Percentiles rank a stretch among this genome's conserved stretches.
Evolutionary conservation across 2,329 filamentous ascomycete species (phyloP).

Genomic region (Claviceps capensis): DNA sequence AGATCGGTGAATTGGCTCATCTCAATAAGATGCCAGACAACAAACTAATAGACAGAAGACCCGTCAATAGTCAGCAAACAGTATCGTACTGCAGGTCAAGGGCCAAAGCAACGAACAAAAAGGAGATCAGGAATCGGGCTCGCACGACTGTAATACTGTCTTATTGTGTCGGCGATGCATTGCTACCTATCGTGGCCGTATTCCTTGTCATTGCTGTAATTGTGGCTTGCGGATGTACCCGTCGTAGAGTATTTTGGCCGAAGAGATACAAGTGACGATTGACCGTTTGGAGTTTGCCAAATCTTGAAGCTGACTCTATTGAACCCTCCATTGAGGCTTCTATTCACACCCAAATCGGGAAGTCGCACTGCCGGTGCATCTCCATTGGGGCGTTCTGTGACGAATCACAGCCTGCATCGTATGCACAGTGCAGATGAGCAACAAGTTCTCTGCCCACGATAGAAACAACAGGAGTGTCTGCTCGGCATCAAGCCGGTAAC

Average conservation of each 20-base stretch:
- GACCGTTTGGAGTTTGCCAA: conserved; percentile 4
- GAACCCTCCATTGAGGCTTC: conserved; percentile 20
- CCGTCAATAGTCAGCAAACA: conserved; percentile 3
- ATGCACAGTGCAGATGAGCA: background rate
- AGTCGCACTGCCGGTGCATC: conserved; percentile 5
- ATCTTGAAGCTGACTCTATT: conserved; percentile 13
- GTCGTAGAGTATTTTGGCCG: background rate
- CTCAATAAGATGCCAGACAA: background rate
- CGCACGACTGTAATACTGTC: too few species aligned
- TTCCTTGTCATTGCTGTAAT: too few species aligned
- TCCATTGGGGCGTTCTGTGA: conserved; percentile 5
- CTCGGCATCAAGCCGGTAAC: background rate
- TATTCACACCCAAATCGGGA: conserved; percentile 23
- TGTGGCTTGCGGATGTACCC: background rate
- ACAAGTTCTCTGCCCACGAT: too few species aligned
- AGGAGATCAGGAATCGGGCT: background rate
- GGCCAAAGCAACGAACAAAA: background rate
- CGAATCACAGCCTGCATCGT: conserved; percentile 15
- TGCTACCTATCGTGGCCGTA: too few species aligned
- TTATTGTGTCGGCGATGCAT: too few species aligned
- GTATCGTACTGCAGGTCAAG: background rate
- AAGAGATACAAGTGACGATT: conserved; percentile 3
- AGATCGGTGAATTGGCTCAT: background rate
- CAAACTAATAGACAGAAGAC: background rate
- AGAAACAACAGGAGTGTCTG: background rate